Percentiles rank a stretch among this genome's conserved stretches.
phyloP scores from a whole-genome alignment of 805 yeast genomes.

The Candida rishiriensis region DNA sequence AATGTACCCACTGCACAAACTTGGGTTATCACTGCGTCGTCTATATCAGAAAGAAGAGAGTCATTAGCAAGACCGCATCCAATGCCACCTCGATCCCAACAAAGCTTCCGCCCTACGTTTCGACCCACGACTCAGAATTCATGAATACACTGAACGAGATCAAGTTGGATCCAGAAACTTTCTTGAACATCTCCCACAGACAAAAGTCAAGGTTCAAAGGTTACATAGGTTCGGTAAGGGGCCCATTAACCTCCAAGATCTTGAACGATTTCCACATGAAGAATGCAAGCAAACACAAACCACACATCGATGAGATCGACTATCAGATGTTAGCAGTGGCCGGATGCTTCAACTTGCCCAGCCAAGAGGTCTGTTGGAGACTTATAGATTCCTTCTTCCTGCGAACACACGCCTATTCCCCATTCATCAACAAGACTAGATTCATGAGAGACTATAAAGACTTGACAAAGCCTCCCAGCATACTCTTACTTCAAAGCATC shows the following conservation, averaged over 20 bases:
- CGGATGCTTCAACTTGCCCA: slow-evolving; percentile 70
- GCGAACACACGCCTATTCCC: slow-evolving; percentile 62
- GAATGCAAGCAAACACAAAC: slow-evolving; percentile 6
- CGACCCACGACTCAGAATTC: slow-evolving; percentile 1
- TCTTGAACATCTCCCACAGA: slow-evolving; percentile 3
- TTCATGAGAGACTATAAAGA: slow-evolving; percentile 59
- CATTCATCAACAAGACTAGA: slow-evolving; percentile 56
- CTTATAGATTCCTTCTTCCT: slow-evolving; percentile 56
- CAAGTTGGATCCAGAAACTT: slow-evolving; percentile 10
- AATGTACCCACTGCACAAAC: slow-evolving; percentile 61
- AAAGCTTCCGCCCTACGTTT: slow-evolving; percentile 16
- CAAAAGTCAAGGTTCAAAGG: slow-evolving; percentile 9
- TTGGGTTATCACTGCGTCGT: slow-evolving; percentile 65
- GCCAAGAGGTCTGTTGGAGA: slow-evolving; percentile 53
- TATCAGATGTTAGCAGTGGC: slow-evolving; percentile 57
- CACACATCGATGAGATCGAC: slow-evolving; percentile 37
- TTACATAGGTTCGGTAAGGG: slow-evolving; percentile 24
- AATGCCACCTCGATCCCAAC: slow-evolving; percentile 10
- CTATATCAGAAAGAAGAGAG: slow-evolving; percentile 51
- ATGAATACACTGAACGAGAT: slow-evolving; percentile 7
- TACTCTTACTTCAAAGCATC: slow-evolving; percentile 56
- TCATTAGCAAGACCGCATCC: slow-evolving; percentile 21
- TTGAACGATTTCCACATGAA: slow-evolving; percentile 7
- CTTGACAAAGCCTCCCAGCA: slow-evolving; percentile 53
- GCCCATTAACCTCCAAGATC: slow-evolving; percentile 7